phyloP scores from a whole-genome alignment of 2,329 filamentous ascomycete genomes.

The Chalara sp. region DNA sequence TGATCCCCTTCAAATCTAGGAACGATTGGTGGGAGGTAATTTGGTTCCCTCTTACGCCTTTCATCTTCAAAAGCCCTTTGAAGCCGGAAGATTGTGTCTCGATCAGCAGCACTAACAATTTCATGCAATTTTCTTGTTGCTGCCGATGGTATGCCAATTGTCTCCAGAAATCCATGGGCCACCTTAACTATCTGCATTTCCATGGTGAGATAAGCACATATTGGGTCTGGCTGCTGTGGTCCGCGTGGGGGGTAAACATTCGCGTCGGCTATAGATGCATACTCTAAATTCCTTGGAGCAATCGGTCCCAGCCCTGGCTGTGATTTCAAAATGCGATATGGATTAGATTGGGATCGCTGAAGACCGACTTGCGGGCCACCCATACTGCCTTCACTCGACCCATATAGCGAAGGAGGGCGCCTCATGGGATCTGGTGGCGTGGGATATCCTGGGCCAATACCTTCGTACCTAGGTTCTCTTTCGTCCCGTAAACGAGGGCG shows the following conservation, averaged over 20 bases:
- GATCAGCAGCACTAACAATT: conserved; percentile 44
- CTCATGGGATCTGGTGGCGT: conserved; percentile 26
- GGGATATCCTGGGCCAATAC: conserved; percentile 21
- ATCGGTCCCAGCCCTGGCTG: conserved; percentile 38
- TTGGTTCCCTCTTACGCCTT: conserved; percentile 45
- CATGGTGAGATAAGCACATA: conserved; percentile 48
- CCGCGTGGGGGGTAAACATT: conserved; percentile 35
- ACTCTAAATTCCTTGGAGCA: conserved; percentile 40
- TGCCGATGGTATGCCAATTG: conserved; percentile 42
- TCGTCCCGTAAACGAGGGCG: conserved; percentile 72
- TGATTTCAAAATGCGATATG: conserved; percentile 49
- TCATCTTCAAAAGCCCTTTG: conserved; percentile 50
- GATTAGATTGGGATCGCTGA: conserved; percentile 35
- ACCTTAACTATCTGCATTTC: conserved; percentile 51
- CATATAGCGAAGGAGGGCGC: conserved; percentile 45
- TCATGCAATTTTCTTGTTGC: conserved; percentile 46
- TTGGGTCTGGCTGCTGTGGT: conserved; percentile 39
- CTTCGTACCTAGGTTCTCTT: conserved; percentile 51
- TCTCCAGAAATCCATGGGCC: conserved; percentile 48
- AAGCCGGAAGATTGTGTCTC: conserved; percentile 43
- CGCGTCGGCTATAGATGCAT: conserved; percentile 40
- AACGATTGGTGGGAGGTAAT: conserved; percentile 59
- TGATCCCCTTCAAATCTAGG: conserved; percentile 43
- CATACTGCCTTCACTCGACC: conserved; percentile 33
- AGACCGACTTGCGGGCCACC: conserved; percentile 36